Base-by-base conservation (phyloP, 257 asterid species). In the Osmanthus fragrans region DNA sequence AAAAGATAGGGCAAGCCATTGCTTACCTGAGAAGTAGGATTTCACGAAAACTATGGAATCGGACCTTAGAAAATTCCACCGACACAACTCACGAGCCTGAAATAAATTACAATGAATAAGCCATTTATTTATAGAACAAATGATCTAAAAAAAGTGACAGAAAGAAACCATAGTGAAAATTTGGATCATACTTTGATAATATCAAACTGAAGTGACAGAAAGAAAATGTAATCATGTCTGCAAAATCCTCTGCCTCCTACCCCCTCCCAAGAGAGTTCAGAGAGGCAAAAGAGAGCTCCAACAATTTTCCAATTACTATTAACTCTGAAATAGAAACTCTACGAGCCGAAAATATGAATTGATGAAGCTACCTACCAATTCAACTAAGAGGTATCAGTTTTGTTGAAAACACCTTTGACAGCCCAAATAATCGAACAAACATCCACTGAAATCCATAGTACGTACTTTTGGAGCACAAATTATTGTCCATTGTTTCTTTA, bases 161-260 rank as follows among this genome's bases (percentile, higher is more conserved):
- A n/a, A n/a, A 85, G 23, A 63, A 65, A 74, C 42, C 67, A 74
- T 32, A 18, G 25, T 13, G 77, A 70, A 34, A 72, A 58, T 5
- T 16, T 18, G 18, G 8, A 19, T 19, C 66, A 58, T 21, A 25
- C 15, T 19, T 51, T n/a, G 7, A 25, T 10, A 60, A 23, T 21
- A 21, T 60, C 19, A 25, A 54, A 54, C 10, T 54, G 25, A 54
- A 54, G 13, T 6, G 64, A 21, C 10, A 15, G 32, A 21, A 60
- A 60, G 67, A 56, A 25, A 34, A 47, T 3, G 56, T 4, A 47
- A 47, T 47, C 56, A 47, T 47, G 56, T 47, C 56, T 47, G 2
- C 56, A 47, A 47, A 47, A 47, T 47, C 5, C 12, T 47, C 18
- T 47, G 2, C 37, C 37, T 34, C 56, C 56, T 47, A 15, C 7